Evolutionary conservation across 305 asterid species (phyloP).

Genomic region (Vinca major): DNA sequence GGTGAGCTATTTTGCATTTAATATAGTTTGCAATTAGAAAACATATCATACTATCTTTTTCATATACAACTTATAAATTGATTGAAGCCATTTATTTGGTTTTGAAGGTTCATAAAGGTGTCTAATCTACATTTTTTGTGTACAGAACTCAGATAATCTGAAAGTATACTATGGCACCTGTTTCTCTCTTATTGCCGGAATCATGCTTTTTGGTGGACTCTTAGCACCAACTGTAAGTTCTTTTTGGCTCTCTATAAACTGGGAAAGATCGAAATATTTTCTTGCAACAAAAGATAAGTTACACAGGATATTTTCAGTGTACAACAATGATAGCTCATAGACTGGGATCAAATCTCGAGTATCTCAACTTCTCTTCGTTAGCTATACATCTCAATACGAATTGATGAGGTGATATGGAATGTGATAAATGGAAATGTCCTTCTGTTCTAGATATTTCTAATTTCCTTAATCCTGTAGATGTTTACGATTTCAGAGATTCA

Average conservation of each 20-base stretch:
- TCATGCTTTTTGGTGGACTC: slow-evolving; percentile 90
- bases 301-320: background rate
- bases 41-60: background rate
- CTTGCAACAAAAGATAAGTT: background rate
- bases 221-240: slow-evolving; percentile 80
- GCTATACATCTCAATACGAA: background rate
- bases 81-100: background rate
- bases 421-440: background rate
- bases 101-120: background rate
- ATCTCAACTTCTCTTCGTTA: background rate
- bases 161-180: slow-evolving; percentile 73
- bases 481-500: background rate
- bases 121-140: slow-evolving; percentile 13
- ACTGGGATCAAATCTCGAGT: background rate
- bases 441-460: background rate
- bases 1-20: slow-evolving; percentile 32
- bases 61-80: background rate
- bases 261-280: background rate
- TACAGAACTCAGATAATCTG: slow-evolving; percentile 71
- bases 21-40: background rate
- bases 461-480: background rate
- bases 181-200: slow-evolving; percentile 75
- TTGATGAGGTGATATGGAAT: background rate
- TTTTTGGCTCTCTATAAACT: too few relatives aligned
- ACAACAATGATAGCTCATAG: background rate